These are phyloP conservation scores for Rhynchospora breviuscula DNA, from an alignment of 176 grass and related monocot species.

Conservation along the genomic window DNA sequence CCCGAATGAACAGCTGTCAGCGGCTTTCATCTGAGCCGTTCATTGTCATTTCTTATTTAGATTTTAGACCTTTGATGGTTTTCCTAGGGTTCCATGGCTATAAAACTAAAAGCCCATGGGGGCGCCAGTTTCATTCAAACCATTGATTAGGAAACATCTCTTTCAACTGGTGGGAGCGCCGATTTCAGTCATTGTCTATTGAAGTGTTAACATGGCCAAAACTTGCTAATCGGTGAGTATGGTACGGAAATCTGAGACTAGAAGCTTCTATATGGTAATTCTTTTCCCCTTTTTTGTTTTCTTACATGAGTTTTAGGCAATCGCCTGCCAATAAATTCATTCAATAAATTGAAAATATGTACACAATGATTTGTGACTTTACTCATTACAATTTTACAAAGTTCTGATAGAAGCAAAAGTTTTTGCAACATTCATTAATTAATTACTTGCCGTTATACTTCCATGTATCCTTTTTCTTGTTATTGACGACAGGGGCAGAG, in stretches of 20 bases:
- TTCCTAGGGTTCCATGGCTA: neutral
- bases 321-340: no score
- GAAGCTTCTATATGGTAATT: neutral
- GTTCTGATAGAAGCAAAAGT: no score
- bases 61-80: neutral
- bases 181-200: neutral
- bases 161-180: neutral
- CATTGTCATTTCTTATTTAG: neutral
- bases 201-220: neutral
- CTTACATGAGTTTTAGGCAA: no score
- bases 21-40: neutral
- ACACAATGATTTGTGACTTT: no score
- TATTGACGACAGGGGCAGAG: no score
- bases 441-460: no score
- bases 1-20: neutral
- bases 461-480: no score
- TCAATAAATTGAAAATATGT: no score
- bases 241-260: neutral
- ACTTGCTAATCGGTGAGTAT: neutral
- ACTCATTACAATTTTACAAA: no score
- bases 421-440: no score
- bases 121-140: neutral
- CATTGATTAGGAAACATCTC: neutral
- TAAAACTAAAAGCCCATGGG: neutral
- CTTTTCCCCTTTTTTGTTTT: neutral